Evolutionary conservation across 1,284 basidiomycete species (phyloP), one percentile per base, ranked within the genome.

Genomic region (Cryptococcus sp.): DNA sequence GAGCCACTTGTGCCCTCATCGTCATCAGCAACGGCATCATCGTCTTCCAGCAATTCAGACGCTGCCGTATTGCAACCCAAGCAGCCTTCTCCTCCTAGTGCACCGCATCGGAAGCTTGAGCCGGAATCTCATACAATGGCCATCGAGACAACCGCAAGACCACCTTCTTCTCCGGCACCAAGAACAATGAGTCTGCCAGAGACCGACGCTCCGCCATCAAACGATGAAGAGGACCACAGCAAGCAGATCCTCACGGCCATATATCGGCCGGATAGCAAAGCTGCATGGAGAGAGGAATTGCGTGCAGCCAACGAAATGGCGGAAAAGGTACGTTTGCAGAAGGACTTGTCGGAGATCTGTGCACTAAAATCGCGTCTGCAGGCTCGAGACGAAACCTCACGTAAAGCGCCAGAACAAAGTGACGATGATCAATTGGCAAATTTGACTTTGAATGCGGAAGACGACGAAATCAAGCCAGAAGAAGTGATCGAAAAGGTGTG

Each of bases 181-280:
- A 46, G 57, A 38, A 65, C 65, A 1, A 52, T 69, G 3, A 41
- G 52, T 1, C 54, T 75, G 19, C 70, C 71, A 1, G 66, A 70
- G 0, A 54, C 54, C 2, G 58, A 57, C 13, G 60, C 54, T 7
- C 40, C 52, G n/a, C 4, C 54, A n/a, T 2, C 42, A n/a, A 15
- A 11, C 20, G 38, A 19, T 15, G 50, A 50, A 47, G 52, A 60
- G 15, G 63, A 83, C 49, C 80, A 80, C 57, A 82, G 83, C 23
- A 68, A 71, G 11, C 83, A 85, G 52, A 71, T 80, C 50, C 70
- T 88, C 40, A 94, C 92, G 16, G 89, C 90, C 16, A 91, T 94
- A 55, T 94, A 92, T 79, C 84, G 88, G 50, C 90, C 91, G 0
- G 91, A 92, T 67, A 87, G 87, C 67, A 85, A 84, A 20, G 86